Evolutionary conservation across 2,329 filamentous ascomycete genomes (phyloP), one percentile per base, ranked within the genome.

Genomic region (Bretziella fagacearum): DNA sequence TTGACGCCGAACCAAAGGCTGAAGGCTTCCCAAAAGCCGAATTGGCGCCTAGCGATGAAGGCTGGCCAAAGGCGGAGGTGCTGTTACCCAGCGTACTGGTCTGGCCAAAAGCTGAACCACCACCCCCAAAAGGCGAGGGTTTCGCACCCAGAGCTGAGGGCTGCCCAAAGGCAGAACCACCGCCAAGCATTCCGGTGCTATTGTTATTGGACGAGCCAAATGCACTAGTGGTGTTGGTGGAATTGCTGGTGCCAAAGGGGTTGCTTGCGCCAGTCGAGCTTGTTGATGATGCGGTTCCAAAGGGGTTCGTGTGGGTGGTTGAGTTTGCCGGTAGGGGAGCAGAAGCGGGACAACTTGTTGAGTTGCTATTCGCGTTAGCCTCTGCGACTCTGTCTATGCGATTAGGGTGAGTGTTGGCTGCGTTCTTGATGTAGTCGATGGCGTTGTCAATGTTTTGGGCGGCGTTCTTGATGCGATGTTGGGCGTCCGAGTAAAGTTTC

Each of bases 401-500:
- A 57, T 91, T 93, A 1, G 84, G 84, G 55, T 85, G 83, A 33
- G 76, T 73, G 46, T 82, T 76, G 46, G 72, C 74, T 18, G 71
- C 74, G 4, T 75, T 70, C 7, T 79, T 56, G 11, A 91, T 64
- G 57, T 79, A 91, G 47, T 77, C 70, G 37, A 82, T 68, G 1
- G 87, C 86, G 2, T 78, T 82, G 51, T 80, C 70, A 7, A 83
- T 60, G 55, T 93, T 79, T 51, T 67, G 71, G 1, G 84, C 58
- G 1, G 79, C 77, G n/a, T 67, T 71, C 51, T 83, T 72, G 44
- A 87, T 84, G 58, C 91, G 84, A 49, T 78, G 68, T 52, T 78
- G 66, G 3, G 81, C 75, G 52, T 77, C 74, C 25, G 71, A 65
- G 55, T 78, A 78, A 5, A 87, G 63, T 11, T 64, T 65, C 46